A percentile compares a stretch with the other conserved stretches of the same genome.
Conservation (phyloP, 2,329 filamentous ascomycete species). For the Cladophialophora immunda region DNA sequence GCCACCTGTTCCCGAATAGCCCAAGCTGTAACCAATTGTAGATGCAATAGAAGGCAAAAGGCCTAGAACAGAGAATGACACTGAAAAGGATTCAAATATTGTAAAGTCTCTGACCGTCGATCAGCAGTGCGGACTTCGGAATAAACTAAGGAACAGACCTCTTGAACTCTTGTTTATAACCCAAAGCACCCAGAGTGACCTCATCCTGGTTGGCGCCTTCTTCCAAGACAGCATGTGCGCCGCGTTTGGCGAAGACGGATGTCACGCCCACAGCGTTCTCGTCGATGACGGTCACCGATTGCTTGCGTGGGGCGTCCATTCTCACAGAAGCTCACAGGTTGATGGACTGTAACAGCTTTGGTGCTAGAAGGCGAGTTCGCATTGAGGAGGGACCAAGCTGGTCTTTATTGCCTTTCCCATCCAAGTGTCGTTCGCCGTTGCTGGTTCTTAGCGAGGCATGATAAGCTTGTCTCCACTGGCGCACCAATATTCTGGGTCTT, state of each 20-base stretch:
- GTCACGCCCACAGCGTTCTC: constrained; percentile 37
- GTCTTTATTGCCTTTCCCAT: constrained; percentile 8
- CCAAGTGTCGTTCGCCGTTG: neutral
- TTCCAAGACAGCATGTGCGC: constrained; percentile 37
- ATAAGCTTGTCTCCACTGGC: constrained; percentile 11
- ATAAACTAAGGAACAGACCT: constrained; percentile 13
- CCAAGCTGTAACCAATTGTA: constrained; percentile 48
- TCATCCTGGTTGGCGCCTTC: constrained; percentile 49
- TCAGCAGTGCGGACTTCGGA: constrained; percentile 10
- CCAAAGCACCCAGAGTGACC: constrained; percentile 52
- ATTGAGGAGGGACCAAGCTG: neutral
- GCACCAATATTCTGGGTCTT: constrained; percentile 4
- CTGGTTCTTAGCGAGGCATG: constrained; percentile 4
- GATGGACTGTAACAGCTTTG: neutral
- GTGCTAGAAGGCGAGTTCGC: neutral
- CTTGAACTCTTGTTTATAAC: constrained; percentile 48
- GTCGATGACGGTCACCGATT: constrained; percentile 31
- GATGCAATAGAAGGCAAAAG: constrained; percentile 51
- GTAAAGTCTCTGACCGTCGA: constrained; percentile 42
- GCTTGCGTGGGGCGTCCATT: constrained; percentile 27
- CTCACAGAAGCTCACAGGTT: neutral
- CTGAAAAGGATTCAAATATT: constrained; percentile 47
- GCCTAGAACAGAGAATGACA: constrained; percentile 49
- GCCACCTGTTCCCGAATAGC: constrained; percentile 46
- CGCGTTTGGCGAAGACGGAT: constrained; percentile 34